A percentile compares a stretch with the other conserved stretches of the same genome.
Conservation (phyloP, 805 yeast species). For the Yarrowia keelungensis region DNA sequence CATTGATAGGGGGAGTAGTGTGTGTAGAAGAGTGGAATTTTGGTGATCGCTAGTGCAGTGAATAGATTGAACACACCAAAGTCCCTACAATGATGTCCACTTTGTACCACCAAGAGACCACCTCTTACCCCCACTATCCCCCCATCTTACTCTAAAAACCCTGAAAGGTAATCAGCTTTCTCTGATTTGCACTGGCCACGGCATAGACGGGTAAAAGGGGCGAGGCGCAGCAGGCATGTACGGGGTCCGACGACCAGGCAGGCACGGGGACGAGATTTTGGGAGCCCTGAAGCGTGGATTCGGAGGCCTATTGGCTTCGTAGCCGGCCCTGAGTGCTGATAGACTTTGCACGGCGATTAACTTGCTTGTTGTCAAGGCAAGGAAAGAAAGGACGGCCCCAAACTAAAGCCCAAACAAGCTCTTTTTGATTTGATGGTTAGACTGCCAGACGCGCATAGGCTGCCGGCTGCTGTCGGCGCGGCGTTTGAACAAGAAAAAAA, state of each 20-base stretch:
- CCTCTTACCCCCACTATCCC: too few species aligned
- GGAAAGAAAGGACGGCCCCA: slow-evolving; percentile 6
- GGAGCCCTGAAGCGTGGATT: too few species aligned
- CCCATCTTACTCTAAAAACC: not conserved
- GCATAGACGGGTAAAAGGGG: slow-evolving; percentile 1
- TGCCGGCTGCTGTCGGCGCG: slow-evolving; percentile 5
- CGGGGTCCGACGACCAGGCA: slow-evolving; percentile 21
- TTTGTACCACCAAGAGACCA: too few species aligned
- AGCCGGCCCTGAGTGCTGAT: not conserved
- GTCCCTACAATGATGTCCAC: too few species aligned
- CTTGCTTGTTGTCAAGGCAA: slow-evolving; percentile 21
- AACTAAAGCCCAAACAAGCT: slow-evolving; percentile 9
- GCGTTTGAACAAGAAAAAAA: slow-evolving; percentile 8
- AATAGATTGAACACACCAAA: too few species aligned
- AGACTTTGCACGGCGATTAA: slow-evolving; percentile 18
- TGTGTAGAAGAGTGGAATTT: too few species aligned
- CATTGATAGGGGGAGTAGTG: too few species aligned
- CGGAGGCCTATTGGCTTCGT: not conserved
- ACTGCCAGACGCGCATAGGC: slow-evolving; percentile 22
- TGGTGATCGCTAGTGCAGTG: too few species aligned
- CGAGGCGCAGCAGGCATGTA: slow-evolving; percentile 27
- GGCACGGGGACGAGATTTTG: not conserved
- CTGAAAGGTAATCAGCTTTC: slow-evolving; percentile 10
- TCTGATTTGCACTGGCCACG: slow-evolving; percentile 17
- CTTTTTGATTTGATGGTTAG: slow-evolving; percentile 1